phyloP scores from a whole-genome alignment of 2,329 filamentous ascomycete species.

The Cladosporium austrohemisphaericum region DNA sequence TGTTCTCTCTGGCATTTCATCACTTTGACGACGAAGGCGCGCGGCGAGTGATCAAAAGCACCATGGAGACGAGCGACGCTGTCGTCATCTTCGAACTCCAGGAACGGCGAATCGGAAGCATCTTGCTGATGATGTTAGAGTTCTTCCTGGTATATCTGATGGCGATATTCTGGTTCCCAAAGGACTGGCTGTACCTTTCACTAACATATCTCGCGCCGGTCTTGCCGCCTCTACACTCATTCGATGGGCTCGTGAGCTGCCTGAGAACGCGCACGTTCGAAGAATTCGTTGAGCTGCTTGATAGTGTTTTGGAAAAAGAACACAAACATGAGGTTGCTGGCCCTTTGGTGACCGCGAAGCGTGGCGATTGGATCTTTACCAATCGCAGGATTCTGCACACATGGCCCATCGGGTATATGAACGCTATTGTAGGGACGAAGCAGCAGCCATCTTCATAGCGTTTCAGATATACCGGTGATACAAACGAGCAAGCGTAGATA shows the following conservation, averaged over 20 bases:
- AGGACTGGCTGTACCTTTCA: constrained; percentile 54
- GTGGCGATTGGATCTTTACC: constrained; percentile 42
- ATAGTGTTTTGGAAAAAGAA: constrained; percentile 41
- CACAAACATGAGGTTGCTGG: constrained; percentile 19
- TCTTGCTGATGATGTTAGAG: constrained; percentile 34
- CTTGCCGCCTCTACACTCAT: constrained; percentile 63
- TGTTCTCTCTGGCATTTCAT: constrained; percentile 74
- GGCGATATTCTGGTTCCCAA: constrained; percentile 51
- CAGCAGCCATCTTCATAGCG: too few species aligned
- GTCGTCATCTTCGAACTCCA: constrained; percentile 75
- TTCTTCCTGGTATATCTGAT: constrained; percentile 51
- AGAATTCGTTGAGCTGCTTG: constrained; percentile 61
- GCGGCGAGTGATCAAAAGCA: constrained; percentile 58
- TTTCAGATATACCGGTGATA: too few species aligned
- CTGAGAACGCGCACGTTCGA: constrained; percentile 63
- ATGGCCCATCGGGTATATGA: constrained; percentile 47
- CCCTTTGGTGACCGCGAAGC: constrained; percentile 5
- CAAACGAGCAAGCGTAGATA: too few species aligned
- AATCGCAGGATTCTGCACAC: constrained; percentile 43
- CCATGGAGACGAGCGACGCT: constrained; percentile 61
- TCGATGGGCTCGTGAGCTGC: constrained; percentile 66
- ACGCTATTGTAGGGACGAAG: constrained; percentile 39
- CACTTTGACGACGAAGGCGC: constrained; percentile 68
- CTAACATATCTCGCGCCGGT: constrained; percentile 66
- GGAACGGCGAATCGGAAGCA: constrained; percentile 46